Percentiles rank a stretch among this genome's conserved stretches.
phyloP scores from a whole-genome alignment of 2,329 filamentous ascomycete species.

The Sordariomycetes sp. region DNA sequence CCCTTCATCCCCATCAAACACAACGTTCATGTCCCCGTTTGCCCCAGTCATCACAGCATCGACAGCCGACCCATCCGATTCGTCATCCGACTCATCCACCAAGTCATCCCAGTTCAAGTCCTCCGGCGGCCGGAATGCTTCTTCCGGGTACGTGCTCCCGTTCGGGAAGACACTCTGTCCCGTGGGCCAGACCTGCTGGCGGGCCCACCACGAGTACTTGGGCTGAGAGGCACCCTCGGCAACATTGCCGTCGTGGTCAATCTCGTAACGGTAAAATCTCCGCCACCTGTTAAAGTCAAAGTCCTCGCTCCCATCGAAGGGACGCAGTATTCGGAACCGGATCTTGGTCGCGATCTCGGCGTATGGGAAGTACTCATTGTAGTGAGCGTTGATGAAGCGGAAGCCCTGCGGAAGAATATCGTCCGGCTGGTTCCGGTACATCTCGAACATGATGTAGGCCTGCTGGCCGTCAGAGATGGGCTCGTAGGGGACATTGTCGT shows the following conservation, averaged over 20 bases:
- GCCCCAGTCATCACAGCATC: too few relatives aligned
- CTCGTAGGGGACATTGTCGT: background rate
- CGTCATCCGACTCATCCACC: background rate
- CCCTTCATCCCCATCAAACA: too few relatives aligned
- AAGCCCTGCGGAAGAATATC: background rate
- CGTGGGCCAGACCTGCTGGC: background rate
- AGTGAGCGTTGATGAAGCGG: background rate
- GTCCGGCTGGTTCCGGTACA: background rate
- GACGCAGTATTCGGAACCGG: background rate
- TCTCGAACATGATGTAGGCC: background rate
- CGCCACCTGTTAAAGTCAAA: background rate
- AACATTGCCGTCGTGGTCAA: background rate
- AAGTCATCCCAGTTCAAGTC: background rate
- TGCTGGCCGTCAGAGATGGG: background rate
- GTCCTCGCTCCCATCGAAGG: background rate
- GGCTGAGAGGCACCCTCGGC: too few relatives aligned
- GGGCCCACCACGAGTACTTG: background rate
- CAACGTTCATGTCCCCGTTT: too few relatives aligned
- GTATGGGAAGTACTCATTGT: background rate
- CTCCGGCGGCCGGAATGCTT: background rate
- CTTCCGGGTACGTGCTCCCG: background rate
- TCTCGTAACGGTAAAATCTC: background rate
- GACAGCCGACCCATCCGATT: background rate
- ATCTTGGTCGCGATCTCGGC: background rate
- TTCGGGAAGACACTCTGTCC: background rate